Conservation (phyloP, 805 yeast genomes). For the Myxozyma vanderwaltii region DNA sequence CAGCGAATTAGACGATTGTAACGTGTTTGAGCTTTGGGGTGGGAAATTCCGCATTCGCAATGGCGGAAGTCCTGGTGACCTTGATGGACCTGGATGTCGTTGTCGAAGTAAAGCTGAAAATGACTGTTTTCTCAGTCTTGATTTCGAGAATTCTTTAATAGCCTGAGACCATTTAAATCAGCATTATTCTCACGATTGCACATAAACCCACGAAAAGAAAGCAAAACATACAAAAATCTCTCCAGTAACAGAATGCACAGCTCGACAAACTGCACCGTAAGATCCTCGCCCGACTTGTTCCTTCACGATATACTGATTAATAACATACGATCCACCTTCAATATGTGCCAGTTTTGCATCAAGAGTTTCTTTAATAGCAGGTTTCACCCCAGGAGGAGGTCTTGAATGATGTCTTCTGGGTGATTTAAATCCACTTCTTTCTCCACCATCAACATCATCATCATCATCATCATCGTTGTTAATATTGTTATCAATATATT, state of each 20-base stretch:
- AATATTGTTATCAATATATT: no score
- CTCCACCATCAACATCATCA: no score
- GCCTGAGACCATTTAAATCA: constrained; percentile 37
- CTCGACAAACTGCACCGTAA: constrained; percentile 84
- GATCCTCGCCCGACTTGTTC: constrained; percentile 86
- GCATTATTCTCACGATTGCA: no score
- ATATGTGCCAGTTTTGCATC: constrained; percentile 26
- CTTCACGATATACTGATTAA: constrained; percentile 61
- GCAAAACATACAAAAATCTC: constrained; percentile 44
- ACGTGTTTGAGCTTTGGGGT: constrained; percentile 10
- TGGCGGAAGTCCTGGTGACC: constrained; percentile 18
- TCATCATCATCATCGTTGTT: no score
- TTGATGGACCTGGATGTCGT: constrained; percentile 9
- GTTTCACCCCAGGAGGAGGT: constrained; percentile 21
- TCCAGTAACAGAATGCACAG: constrained; percentile 67
- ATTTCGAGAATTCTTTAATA: constrained; percentile 46
- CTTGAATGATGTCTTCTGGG: constrained; percentile 31
- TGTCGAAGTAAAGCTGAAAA: constrained; percentile 38
- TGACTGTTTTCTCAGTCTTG: constrained; percentile 42
- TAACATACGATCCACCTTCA: constrained; percentile 27
- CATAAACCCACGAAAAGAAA: not conserved
- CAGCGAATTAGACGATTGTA: constrained; percentile 20
- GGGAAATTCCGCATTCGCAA: constrained; percentile 4
- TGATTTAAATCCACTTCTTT: constrained; percentile 21
- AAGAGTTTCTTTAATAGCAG: constrained; percentile 33